These are phyloP conservation scores for Protea cynaroides DNA, from an alignment of 164 flowering plant species.

Conservation along the genomic window DNA sequence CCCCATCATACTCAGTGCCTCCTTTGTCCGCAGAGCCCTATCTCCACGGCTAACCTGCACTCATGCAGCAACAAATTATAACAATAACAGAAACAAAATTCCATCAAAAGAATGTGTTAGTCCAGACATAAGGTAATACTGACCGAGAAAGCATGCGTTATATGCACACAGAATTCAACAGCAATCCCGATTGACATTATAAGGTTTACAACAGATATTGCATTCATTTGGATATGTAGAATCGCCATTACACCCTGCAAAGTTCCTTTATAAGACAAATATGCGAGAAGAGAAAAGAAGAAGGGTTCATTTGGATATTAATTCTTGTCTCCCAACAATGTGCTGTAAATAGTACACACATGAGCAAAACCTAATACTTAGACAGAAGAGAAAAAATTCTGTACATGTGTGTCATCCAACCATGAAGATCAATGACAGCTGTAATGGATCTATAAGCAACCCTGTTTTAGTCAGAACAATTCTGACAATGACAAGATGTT, in stretches of 20 bases:
- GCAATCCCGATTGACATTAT: slow-evolving; percentile 95
- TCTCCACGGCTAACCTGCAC: slow-evolving; percentile 71
- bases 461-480: too few relatives aligned
- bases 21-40: slow-evolving; percentile 68
- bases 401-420: too few relatives aligned
- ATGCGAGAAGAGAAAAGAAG: too few relatives aligned
- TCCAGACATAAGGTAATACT: slow-evolving; percentile 22
- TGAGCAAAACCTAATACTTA: too few relatives aligned
- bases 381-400: too few relatives aligned
- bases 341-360: too few relatives aligned
- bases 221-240: slow-evolving; percentile 84
- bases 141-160: slow-evolving; percentile 90
- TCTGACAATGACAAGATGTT: too few relatives aligned
- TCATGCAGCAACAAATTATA: slow-evolving; percentile 1
- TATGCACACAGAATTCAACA: slow-evolving; percentile 96
- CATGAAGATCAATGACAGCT: too few relatives aligned
- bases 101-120: background rate
- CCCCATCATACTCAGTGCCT: slow-evolving; percentile 88
- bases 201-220: slow-evolving; percentile 93
- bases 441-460: too few relatives aligned
- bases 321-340: too few relatives aligned
- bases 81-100: background rate
- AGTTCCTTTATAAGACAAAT: slow-evolving; percentile 13
- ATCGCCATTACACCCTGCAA: slow-evolving; percentile 97
- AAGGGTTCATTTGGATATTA: too few relatives aligned